Evolutionary conservation across 1,284 basidiomycete genomes (phyloP).

Genomic region (Cutaneotrichosporon mucoides): DNA sequence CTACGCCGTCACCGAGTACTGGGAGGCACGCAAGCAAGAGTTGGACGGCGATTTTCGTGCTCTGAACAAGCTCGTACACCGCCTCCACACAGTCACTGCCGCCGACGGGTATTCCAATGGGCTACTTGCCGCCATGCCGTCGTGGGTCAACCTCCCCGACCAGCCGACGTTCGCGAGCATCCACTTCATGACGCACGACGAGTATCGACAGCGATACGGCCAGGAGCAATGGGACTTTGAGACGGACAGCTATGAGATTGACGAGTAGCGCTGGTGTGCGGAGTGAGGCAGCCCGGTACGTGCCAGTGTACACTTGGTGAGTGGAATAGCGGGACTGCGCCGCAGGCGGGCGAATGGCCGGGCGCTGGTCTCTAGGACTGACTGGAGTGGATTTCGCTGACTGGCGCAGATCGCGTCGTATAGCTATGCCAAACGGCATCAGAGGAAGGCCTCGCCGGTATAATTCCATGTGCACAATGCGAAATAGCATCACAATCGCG

Average conservation of each 20-base stretch:
- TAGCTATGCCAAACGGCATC: no score
- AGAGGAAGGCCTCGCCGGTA: no score
- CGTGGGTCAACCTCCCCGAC: constrained; percentile 3
- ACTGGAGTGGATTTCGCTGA: no score
- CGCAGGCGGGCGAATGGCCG: no score
- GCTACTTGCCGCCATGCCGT: not conserved
- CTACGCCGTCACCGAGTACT: constrained; percentile 3
- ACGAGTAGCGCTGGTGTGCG: not conserved
- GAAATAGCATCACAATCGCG: no score
- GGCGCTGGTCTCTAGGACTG: no score
- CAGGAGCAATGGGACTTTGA: constrained; percentile 3
- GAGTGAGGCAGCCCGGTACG: no score
- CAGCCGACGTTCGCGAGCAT: constrained; percentile 5
- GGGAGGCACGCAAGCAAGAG: constrained; percentile 3
- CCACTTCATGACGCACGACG: constrained; percentile 5
- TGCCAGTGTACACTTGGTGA: no score
- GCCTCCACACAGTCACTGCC: not conserved
- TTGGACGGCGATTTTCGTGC: constrained; percentile 3
- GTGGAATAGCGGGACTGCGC: no score
- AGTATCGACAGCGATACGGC: not conserved
- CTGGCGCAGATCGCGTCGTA: no score
- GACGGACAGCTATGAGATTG: constrained; percentile 3
- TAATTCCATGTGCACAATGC: no score
- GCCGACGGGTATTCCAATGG: not conserved
- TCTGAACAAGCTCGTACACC: constrained; percentile 2